Conservation (phyloP, 2,329 filamentous ascomycete genomes). For the Orbilia javanica region DNA sequence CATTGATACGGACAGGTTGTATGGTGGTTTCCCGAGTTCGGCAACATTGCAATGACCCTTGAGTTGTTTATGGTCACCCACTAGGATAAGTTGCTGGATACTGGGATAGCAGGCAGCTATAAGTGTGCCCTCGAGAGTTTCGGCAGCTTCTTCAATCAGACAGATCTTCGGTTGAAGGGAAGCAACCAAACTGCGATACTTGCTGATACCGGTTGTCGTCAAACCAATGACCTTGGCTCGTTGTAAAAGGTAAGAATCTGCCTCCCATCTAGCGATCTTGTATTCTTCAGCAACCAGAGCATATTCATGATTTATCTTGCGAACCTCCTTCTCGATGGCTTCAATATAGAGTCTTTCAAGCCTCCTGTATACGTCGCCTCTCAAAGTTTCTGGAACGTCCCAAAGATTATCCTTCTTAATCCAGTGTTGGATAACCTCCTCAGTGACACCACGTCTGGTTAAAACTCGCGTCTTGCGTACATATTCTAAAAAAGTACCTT, state of each 20-base stretch:
- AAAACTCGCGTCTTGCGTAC: constrained; percentile 48
- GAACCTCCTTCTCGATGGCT: constrained; percentile 68
- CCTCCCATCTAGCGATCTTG: constrained; percentile 72
- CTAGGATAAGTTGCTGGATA: constrained; percentile 71
- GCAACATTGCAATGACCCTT: constrained; percentile 76
- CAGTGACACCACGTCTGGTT: constrained; percentile 65
- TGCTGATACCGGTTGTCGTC: constrained; percentile 85
- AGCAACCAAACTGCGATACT: constrained; percentile 79
- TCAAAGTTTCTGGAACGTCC: constrained; percentile 70
- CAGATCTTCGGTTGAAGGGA: constrained; percentile 76
- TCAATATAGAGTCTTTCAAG: constrained; percentile 72
- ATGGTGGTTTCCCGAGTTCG: constrained; percentile 73
- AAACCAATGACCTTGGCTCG: constrained; percentile 74
- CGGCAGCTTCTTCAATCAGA: constrained; percentile 83
- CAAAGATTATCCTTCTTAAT: constrained; percentile 71
- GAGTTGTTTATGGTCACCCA: constrained; percentile 86
- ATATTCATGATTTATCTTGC: constrained; percentile 69
- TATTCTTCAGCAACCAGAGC: constrained; percentile 69
- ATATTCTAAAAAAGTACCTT: constrained; percentile 65
- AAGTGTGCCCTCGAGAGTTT: constrained; percentile 76
- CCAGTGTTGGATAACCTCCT: constrained; percentile 64
- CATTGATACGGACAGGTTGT: constrained; percentile 78
- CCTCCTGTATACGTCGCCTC: constrained; percentile 76
- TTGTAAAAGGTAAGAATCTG: constrained; percentile 73
- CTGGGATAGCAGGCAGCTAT: constrained; percentile 69